These are phyloP conservation scores for Termitomyces bulborhizus DNA, from an alignment of 768 basidiomycete species.

Conservation along the genomic window DNA sequence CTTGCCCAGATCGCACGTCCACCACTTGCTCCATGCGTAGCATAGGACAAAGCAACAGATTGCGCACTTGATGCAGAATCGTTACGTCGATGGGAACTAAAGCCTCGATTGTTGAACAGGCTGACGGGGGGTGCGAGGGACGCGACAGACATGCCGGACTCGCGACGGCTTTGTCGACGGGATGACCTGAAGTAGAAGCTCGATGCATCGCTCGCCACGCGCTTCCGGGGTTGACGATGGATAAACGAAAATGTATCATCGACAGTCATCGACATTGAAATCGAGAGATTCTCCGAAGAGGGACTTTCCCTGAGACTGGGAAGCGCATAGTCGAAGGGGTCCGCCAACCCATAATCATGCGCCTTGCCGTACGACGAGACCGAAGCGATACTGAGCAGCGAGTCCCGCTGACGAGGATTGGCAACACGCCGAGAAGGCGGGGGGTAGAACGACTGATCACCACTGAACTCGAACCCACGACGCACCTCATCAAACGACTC, in stretches of 20 bases:
- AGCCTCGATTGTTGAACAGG: conserved; percentile 70
- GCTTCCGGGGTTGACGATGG: conserved; percentile 28
- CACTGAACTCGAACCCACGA: conserved; percentile 69
- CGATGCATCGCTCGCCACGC: conserved; percentile 72
- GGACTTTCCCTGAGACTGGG: conserved; percentile 50
- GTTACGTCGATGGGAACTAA: conserved; percentile 40
- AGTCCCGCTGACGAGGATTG: conserved; percentile 45
- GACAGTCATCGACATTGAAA: conserved; percentile 46
- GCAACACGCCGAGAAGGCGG: conserved; percentile 29
- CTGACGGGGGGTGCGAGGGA: conserved; percentile 64
- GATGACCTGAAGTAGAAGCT: conserved; percentile 68
- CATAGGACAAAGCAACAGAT: conserved; percentile 53
- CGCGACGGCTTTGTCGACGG: conserved; percentile 54
- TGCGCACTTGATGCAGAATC: conserved; percentile 56
- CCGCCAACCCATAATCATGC: conserved; percentile 51
- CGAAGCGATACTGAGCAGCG: conserved; percentile 68
- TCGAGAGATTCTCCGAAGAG: conserved; percentile 40
- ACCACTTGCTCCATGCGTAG: conserved; percentile 44
- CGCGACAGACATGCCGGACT: conserved; percentile 50
- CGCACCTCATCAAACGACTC: conserved; percentile 77
- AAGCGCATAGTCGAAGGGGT: conserved; percentile 72
- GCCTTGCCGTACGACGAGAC: conserved; percentile 75
- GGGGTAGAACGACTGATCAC: conserved; percentile 63
- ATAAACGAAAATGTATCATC: conserved; percentile 75
- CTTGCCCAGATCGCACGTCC: conserved; percentile 56